phyloP scores from a whole-genome alignment of 345 rosid species.

The Psidium friedrichsthalianum region DNA sequence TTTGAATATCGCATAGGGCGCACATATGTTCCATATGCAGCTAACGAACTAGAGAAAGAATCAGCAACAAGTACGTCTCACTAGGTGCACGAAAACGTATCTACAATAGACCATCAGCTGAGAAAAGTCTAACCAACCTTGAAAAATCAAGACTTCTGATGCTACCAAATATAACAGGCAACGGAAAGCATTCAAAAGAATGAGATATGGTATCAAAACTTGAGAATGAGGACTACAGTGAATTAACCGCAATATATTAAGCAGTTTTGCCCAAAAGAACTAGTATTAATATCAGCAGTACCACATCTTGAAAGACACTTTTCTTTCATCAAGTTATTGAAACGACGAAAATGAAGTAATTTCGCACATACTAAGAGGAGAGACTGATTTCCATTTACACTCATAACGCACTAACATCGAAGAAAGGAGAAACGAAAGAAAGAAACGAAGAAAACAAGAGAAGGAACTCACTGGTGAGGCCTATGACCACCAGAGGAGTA shows the following conservation, averaged over 20 bases:
- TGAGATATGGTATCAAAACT: background rate
- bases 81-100: background rate
- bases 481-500: constrained; percentile 93
- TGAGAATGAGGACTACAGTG: background rate
- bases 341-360: background rate
- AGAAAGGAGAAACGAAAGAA: too few relatives aligned
- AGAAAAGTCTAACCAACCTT: background rate
- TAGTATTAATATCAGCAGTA: background rate
- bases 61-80: background rate
- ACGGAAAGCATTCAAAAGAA: background rate
- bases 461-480: constrained; percentile 52
- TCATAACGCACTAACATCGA: background rate
- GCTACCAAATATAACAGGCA: background rate
- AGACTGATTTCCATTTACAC: background rate
- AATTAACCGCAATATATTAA: background rate
- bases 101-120: background rate
- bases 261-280: background rate
- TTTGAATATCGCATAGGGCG: constrained; percentile 84
- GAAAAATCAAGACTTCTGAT: background rate
- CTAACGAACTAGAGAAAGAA: constrained; percentile 48
- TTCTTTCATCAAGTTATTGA: background rate
- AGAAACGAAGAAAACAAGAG: background rate
- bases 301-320: background rate
- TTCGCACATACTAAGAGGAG: background rate
- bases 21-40: constrained; percentile 77